Percentiles rank a stretch among this genome's conserved stretches.
These are phyloP conservation scores for Lineolata rhizophorae DNA, from an alignment of 495 filamentous ascomycete species.

Conservation along the genomic window DNA sequence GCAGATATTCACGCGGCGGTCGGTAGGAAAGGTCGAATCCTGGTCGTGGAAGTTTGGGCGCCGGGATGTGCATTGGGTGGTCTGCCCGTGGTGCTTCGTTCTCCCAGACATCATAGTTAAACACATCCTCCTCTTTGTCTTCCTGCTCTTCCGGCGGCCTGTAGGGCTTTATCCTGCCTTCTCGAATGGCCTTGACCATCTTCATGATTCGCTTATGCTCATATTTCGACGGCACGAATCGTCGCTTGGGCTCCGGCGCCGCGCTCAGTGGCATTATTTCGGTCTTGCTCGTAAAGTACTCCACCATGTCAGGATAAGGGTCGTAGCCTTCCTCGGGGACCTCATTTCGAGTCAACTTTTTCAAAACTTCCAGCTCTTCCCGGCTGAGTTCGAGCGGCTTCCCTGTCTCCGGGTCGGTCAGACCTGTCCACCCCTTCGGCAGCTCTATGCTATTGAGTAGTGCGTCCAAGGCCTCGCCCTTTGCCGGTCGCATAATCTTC, in stretches of 20 bases:
- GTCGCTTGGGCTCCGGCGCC: constrained; percentile 85
- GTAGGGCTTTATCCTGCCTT: constrained; percentile 85
- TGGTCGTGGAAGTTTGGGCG: constrained; percentile 81
- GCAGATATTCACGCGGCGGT: constrained; percentile 87
- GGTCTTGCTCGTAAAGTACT: constrained; percentile 76
- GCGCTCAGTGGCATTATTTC: constrained; percentile 89
- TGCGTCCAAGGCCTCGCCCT: constrained; percentile 82
- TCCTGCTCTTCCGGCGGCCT: constrained; percentile 56
- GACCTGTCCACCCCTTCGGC: constrained; percentile 94
- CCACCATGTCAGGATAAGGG: constrained; percentile 72
- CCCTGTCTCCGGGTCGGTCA: constrained; percentile 81
- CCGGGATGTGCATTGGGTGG: constrained; percentile 88
- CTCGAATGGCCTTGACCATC: constrained; percentile 82
- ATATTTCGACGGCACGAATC: constrained; percentile 94
- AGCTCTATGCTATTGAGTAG: constrained; percentile 89
- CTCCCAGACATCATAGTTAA: constrained; percentile 81
- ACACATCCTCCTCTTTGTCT: constrained; percentile 36
- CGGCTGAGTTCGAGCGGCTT: constrained; percentile 73
- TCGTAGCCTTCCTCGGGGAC: constrained; percentile 71
- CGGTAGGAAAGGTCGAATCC: constrained; percentile 92
- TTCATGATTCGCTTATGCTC: constrained; percentile 96
- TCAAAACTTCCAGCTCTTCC: constrained; percentile 73
- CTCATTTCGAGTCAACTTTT: constrained; percentile 80
- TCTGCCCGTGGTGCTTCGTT: constrained; percentile 67
- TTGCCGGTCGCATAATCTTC: constrained; percentile 87